Conservation (phyloP, 2,329 filamentous ascomycete genomes). For the Sarocladium brachiariae region DNA sequence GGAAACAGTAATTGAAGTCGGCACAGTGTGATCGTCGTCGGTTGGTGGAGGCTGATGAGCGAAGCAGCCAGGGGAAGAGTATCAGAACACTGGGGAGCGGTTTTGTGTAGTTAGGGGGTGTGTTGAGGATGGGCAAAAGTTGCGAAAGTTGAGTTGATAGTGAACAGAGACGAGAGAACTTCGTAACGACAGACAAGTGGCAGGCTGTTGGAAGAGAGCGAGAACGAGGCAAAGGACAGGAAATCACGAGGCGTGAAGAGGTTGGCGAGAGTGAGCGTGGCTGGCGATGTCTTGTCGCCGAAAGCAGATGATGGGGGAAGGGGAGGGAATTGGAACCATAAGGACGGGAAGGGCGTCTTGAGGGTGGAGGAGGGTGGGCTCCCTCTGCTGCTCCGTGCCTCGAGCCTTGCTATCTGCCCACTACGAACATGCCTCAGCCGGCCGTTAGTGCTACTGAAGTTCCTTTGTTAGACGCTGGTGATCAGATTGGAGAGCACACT, state of each 20-base stretch:
- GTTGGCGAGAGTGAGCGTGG: conserved; percentile 2
- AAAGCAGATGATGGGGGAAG: conserved; percentile 3
- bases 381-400: not conserved
- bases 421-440: not conserved
- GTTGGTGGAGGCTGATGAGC: not conserved
- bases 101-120: conserved; percentile 7
- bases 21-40: conserved; percentile 8
- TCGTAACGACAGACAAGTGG: conserved; percentile 1
- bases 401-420: not conserved
- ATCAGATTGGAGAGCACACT: no score
- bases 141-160: not conserved
- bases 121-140: not conserved
- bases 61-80: not conserved
- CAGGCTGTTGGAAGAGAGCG: not conserved
- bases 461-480: not conserved
- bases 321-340: not conserved
- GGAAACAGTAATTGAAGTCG: conserved; percentile 6
- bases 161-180: not conserved
- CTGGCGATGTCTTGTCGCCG: conserved; percentile 9
- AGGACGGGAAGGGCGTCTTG: not conserved
- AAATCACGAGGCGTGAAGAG: no score
- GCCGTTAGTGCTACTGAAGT: not conserved
- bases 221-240: not conserved
- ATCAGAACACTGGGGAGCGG: conserved; percentile 9
- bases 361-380: not conserved